Percentiles rank a stretch among this genome's conserved stretches.
Evolutionary conservation across 2,329 filamentous ascomycete species (phyloP).

Genomic region (Ceratocystis smalleyi): DNA sequence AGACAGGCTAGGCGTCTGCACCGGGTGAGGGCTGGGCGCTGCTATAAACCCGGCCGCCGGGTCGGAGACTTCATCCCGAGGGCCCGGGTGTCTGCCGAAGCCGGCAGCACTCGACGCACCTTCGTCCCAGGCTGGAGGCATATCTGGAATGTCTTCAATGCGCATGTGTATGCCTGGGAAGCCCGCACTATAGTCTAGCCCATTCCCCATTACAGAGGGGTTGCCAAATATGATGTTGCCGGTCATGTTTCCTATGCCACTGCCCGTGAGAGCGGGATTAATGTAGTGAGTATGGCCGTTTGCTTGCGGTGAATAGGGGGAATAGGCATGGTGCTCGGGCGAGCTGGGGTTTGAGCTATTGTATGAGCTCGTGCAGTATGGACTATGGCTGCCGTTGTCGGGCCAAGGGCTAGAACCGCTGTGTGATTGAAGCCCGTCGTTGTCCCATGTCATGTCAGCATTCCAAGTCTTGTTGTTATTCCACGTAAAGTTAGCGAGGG

Average conservation of each 20-base stretch:
- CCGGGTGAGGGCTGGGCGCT: neutral
- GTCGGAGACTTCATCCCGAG: neutral
- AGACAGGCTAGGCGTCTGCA: neutral
- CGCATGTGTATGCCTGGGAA: too few relatives aligned
- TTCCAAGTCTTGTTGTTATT: neutral
- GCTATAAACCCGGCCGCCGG: neutral
- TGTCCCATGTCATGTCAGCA: neutral
- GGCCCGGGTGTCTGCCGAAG: neutral
- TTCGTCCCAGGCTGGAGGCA: too few relatives aligned
- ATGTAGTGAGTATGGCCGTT: neutral
- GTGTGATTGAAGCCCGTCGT: neutral
- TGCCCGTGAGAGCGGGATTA: neutral
- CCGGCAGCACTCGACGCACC: neutral
- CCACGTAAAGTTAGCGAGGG: neutral
- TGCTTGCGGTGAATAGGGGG: neutral
- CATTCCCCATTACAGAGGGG: too few relatives aligned
- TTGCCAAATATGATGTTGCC: too few relatives aligned
- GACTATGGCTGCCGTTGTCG: neutral
- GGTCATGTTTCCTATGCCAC: neutral
- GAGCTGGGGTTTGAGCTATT: constrained; percentile 11
- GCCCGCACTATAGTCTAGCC: too few relatives aligned
- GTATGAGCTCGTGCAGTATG: constrained; percentile 6
- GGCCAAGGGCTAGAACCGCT: neutral
- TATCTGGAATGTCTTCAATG: too few relatives aligned
- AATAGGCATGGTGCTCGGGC: neutral